Percentiles rank a stretch among this genome's conserved stretches.
phyloP scores from a whole-genome alignment of 2,329 filamentous ascomycete genomes.

The Fusarium longipes region DNA sequence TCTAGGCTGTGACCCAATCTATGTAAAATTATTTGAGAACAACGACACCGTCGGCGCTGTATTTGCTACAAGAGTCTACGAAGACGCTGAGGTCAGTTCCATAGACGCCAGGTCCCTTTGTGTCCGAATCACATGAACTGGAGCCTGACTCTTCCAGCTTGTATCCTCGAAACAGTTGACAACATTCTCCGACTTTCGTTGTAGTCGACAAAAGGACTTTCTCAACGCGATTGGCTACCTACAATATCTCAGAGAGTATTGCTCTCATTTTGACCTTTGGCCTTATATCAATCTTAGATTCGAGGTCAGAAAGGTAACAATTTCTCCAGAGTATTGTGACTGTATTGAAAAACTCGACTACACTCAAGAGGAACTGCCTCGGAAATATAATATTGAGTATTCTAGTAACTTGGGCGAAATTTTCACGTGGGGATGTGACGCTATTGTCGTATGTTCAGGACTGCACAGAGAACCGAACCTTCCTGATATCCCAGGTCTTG shows the following conservation, averaged over 20 bases:
- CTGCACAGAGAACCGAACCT: constrained; percentile 22
- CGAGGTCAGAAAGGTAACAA: background rate
- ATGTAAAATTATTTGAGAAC: background rate
- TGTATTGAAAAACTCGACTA: too few relatives aligned
- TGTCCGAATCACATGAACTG: too few relatives aligned
- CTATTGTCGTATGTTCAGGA: constrained; percentile 16
- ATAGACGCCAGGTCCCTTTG: background rate
- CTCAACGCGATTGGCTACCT: background rate
- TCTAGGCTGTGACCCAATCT: background rate
- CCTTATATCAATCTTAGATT: background rate
- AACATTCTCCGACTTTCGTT: constrained; percentile 1
- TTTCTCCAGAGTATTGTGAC: too few relatives aligned
- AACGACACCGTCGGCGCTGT: background rate
- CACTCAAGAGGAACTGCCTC: too few relatives aligned
- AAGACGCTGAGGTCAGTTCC: background rate
- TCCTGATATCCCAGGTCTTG: background rate
- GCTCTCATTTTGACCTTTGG: background rate
- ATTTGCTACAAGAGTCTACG: background rate
- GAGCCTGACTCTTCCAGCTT: background rate
- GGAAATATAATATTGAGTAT: background rate
- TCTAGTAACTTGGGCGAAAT: background rate
- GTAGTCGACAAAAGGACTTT: background rate
- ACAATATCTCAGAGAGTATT: background rate
- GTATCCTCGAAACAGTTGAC: background rate
- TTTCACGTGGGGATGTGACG: constrained; percentile 3